phyloP scores from a whole-genome alignment of 2,329 filamentous ascomycete genomes.

The Coniochaeta sp. region DNA sequence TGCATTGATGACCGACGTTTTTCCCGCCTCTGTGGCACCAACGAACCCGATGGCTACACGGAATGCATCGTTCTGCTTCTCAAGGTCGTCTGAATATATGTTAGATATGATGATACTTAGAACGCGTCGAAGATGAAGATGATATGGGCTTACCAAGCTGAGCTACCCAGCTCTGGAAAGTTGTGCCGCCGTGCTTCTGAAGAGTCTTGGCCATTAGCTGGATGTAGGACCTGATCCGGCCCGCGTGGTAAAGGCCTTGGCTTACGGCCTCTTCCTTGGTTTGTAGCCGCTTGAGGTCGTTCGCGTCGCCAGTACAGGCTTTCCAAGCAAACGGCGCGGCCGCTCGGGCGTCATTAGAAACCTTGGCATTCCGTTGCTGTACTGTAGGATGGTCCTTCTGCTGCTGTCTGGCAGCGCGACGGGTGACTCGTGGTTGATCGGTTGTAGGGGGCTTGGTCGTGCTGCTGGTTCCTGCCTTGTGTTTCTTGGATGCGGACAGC shows the following conservation, averaged over 20 bases:
- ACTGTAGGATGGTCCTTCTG: background rate
- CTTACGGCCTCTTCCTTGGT: background rate
- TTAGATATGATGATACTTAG: background rate
- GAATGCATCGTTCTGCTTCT: constrained; percentile 3
- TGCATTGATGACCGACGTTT: constrained; percentile 18
- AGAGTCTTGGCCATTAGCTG: background rate
- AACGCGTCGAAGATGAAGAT: too few relatives aligned
- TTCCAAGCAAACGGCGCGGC: background rate
- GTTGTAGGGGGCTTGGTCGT: background rate
- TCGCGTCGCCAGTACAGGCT: background rate
- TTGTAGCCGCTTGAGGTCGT: background rate
- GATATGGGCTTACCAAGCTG: background rate
- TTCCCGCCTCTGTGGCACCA: constrained; percentile 19
- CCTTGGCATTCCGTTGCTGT: too few relatives aligned
- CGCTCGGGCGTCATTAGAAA: too few relatives aligned
- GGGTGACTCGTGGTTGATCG: background rate
- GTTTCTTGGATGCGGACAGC: background rate
- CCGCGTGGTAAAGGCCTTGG: background rate
- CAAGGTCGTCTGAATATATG: background rate
- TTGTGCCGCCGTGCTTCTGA: background rate
- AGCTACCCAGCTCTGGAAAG: background rate
- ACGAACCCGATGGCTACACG: constrained; percentile 16
- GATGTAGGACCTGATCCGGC: background rate
- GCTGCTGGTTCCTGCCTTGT: background rate
- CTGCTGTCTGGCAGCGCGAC: background rate